phyloP scores from a whole-genome alignment of 2,329 filamentous ascomycete species.

The Paracamarosporium sp. region DNA sequence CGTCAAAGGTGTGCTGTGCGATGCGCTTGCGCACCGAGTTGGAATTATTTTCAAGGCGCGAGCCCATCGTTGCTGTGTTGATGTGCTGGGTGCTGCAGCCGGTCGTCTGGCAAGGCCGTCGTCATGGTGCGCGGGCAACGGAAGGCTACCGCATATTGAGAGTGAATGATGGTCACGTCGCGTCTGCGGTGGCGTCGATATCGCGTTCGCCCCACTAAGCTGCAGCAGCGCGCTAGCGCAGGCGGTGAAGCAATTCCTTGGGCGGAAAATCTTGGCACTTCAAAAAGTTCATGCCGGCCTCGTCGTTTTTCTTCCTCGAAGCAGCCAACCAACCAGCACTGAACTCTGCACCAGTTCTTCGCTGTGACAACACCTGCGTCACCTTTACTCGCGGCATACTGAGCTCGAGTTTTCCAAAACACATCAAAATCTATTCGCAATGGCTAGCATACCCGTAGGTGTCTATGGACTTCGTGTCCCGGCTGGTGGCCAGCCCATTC shows the following conservation, averaged over 20 bases:
- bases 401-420: no score
- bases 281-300: conserved; percentile 29
- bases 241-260: conserved; percentile 29
- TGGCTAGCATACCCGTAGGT: conserved; percentile 66
- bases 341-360: conserved; percentile 24
- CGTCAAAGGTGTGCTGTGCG: conserved; percentile 73
- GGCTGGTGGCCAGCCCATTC: conserved; percentile 80
- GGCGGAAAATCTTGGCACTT: conserved; percentile 24
- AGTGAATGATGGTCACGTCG: conserved; percentile 15
- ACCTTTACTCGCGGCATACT: no score
- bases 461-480: conserved; percentile 94
- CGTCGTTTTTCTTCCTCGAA: conserved; percentile 16
- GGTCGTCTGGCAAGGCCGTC: conserved; percentile 22
- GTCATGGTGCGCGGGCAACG: conserved; percentile 33
- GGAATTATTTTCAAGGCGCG: conserved; percentile 66
- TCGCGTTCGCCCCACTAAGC: conserved; percentile 9
- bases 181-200: conserved; percentile 19
- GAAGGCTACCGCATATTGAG: conserved; percentile 13
- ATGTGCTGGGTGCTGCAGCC: conserved; percentile 7
- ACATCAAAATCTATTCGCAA: conserved; percentile 29
- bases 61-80: conserved; percentile 60
- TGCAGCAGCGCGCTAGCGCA: neutral
- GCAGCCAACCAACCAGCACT: conserved; percentile 22
- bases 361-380: conserved; percentile 9
- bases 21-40: conserved; percentile 68